These are phyloP conservation scores for Geoglossum glabrum DNA, from an alignment of 495 filamentous ascomycete species.

Conservation along the genomic window DNA sequence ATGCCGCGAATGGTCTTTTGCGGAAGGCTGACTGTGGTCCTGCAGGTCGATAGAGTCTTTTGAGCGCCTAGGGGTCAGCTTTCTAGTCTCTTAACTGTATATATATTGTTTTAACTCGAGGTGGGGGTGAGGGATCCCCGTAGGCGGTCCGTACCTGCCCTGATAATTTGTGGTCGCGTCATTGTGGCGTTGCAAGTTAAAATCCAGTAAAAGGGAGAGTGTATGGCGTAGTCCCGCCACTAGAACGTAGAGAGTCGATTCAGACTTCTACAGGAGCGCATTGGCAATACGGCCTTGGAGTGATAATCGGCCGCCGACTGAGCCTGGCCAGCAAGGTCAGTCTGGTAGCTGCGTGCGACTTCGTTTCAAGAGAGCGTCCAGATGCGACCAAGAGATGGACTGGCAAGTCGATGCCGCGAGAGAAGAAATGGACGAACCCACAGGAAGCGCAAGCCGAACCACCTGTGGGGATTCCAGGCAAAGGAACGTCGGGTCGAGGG, in stretches of 20 bases:
- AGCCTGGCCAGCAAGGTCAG: neutral
- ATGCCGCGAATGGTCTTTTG: constrained; percentile 53
- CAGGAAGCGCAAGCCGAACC: neutral
- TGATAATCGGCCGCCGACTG: neutral
- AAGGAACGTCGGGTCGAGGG: neutral
- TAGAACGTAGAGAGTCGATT: neutral
- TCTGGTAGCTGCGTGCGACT: neutral
- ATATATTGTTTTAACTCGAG: neutral
- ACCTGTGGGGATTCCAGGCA: neutral
- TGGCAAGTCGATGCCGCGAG: neutral
- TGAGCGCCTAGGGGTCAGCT: neutral
- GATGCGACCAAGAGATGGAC: neutral
- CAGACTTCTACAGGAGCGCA: neutral
- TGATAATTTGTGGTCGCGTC: constrained; percentile 18
- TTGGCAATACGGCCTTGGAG: neutral
- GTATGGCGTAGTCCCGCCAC: neutral
- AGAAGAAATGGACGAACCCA: neutral
- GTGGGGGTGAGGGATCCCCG: neutral
- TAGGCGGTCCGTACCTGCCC: constrained; percentile 15
- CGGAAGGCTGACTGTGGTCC: constrained; percentile 57
- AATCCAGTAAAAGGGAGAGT: neutral
- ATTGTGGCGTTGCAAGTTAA: constrained; percentile 7
- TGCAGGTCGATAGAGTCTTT: constrained; percentile 93
- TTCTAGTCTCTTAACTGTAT: neutral
- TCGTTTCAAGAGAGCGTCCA: neutral